Percentiles rank a stretch among this genome's conserved stretches.
phyloP scores from a whole-genome alignment of 495 filamentous ascomycete genomes.

The Talaromyces trachyspermus region DNA sequence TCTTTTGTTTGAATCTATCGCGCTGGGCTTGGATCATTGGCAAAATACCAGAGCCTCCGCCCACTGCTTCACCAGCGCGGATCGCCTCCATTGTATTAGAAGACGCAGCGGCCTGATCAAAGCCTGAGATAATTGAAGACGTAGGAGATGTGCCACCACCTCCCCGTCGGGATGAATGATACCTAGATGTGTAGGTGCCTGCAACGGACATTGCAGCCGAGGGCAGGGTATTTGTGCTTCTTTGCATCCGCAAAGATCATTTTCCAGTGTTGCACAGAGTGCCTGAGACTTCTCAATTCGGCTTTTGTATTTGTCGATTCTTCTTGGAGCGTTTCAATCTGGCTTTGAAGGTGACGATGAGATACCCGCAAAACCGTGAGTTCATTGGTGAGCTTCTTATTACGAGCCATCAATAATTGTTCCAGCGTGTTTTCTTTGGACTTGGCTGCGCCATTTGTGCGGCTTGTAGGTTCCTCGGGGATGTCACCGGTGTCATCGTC shows the following conservation, averaged over 20 bases:
- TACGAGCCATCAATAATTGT: constrained; percentile 82
- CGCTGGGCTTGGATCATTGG: constrained; percentile 98
- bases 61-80: constrained; percentile 62
- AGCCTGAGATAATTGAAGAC: constrained; percentile 94
- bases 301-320: constrained; percentile 76
- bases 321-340: constrained; percentile 72
- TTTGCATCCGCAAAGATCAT: constrained; percentile 85
- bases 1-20: constrained; percentile 97
- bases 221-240: constrained; percentile 77
- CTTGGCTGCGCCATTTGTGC: constrained; percentile 45
- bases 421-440: constrained; percentile 76
- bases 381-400: constrained; percentile 93
- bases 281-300: constrained; percentile 81
- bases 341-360: constrained; percentile 80
- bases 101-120: constrained; percentile 53
- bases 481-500: constrained; percentile 55
- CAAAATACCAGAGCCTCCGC: constrained; percentile 82
- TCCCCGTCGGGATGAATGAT: constrained; percentile 66
- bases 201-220: constrained; percentile 85
- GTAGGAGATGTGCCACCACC: constrained; percentile 73
- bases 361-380: constrained; percentile 88
- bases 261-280: constrained; percentile 83
- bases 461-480: constrained; percentile 18
- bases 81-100: constrained; percentile 48
- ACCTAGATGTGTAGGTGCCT: constrained; percentile 80